Evolutionary conservation across 1,139 yeast species (phyloP), one percentile per base, ranked within the genome.

Genomic region (Yamadazyma taylorii): DNA sequence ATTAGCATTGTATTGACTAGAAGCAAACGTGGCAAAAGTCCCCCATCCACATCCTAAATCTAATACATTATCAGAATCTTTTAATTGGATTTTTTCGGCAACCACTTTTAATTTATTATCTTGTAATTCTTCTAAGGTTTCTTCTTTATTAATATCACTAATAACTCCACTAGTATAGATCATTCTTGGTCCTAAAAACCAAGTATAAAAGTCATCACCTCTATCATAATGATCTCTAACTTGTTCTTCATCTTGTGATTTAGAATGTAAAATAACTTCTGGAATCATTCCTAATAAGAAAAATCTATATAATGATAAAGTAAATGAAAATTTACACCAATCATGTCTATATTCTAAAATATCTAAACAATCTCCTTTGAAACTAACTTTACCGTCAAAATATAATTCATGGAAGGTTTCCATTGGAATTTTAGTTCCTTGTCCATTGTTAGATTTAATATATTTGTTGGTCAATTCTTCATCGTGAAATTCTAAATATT

Each of bases 41-140:
- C 97, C 97, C 97, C 97, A 88, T 49, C 97, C 96, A 67, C 96
- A 88, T 42, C 96, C 96, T 46, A 88, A 70, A 59, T 88, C 97
- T 48, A 88, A 78, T 58, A 87, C 73, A 38, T 69, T 69, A 48
- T 88, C 96, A 49, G 86, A 94, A 52, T 78, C 56, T 56, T 80
- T 59, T 55, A 88, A 73, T 46, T 77, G 86, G 49, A 87, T 82
- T 70, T 89, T 88, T 63, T 86, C 95, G 58, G 95, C 90, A 40
- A 88, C 95, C 55, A 84, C 69, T 54, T 85, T 83, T 61, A 88
- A 74, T 69, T 89, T 88, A 74, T 88, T 88, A 66, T 88, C 97
- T 69, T 89, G 96, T 55, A 89, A 60, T 66, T 87, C 78, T 66
- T 88, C 97, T 51, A 88, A 75, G 36, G 94, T 57, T 69, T 88